phyloP scores from a whole-genome alignment of 2,329 filamentous ascomycete genomes.

The Apiospora arundinis region DNA sequence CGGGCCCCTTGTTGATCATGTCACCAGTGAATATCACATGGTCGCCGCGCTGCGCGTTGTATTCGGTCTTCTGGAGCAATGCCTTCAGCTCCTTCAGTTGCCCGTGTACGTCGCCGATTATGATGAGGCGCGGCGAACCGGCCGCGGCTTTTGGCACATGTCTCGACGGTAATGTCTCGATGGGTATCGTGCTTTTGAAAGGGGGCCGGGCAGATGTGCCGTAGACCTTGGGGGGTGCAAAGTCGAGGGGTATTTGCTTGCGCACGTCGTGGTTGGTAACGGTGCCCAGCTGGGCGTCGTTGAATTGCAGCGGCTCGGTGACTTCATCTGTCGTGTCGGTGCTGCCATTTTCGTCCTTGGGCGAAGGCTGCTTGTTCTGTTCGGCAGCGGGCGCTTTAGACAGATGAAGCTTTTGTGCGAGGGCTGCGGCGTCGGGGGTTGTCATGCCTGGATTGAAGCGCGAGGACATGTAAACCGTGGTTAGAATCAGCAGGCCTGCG shows the following conservation, averaged over 20 bases:
- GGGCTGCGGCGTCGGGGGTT: constrained; percentile 4
- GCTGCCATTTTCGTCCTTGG: constrained; percentile 10
- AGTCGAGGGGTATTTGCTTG: constrained; percentile 18
- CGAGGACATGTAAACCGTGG: constrained; percentile 23
- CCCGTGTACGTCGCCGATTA: constrained; percentile 93
- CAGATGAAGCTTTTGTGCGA: constrained; percentile 17
- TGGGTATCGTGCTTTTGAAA: constrained; percentile 33
- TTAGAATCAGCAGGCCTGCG: constrained; percentile 17
- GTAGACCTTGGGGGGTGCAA: constrained; percentile 23
- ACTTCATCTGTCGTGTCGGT: not conserved
- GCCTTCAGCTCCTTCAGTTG: constrained; percentile 71
- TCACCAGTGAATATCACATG: constrained; percentile 81
- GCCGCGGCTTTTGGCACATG: constrained; percentile 32
- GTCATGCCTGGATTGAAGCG: constrained; percentile 20
- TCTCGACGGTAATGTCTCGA: constrained; percentile 40
- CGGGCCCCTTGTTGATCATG: constrained; percentile 84
- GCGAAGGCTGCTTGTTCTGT: not conserved
- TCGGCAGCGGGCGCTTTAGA: not conserved
- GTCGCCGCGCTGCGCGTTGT: constrained; percentile 68
- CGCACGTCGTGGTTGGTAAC: constrained; percentile 5
- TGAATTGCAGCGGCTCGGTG: not conserved
- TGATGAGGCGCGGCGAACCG: constrained; percentile 67
- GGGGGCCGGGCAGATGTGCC: constrained; percentile 35
- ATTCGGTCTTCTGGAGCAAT: constrained; percentile 68
- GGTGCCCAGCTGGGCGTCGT: not conserved